Conservation (phyloP, 1,284 basidiomycete species). For the Heterobasidion parviporum region DNA sequence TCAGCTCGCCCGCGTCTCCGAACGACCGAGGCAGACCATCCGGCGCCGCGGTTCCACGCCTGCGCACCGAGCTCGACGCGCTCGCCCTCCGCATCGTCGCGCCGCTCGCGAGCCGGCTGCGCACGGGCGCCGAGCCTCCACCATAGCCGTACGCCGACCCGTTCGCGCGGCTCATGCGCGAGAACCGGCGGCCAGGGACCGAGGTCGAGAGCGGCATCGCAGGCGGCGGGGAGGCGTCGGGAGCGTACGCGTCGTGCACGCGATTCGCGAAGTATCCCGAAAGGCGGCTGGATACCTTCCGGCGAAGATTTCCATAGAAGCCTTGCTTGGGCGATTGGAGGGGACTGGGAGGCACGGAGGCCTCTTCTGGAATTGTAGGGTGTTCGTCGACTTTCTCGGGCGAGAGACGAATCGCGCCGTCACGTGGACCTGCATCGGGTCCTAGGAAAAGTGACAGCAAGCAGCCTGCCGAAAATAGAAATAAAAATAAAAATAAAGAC, state of each 20-base stretch:
- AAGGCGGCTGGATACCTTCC: slow-evolving; percentile 34
- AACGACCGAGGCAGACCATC: slow-evolving; percentile 28
- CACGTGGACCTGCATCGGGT: slow-evolving; percentile 82
- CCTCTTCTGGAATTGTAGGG: slow-evolving; percentile 54
- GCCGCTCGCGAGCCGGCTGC: slow-evolving; percentile 36
- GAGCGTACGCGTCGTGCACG: slow-evolving; percentile 29
- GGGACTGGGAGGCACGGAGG: slow-evolving; percentile 26
- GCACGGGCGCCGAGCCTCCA: slow-evolving; percentile 29
- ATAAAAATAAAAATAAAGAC: not conserved
- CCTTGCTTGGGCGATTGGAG: slow-evolving; percentile 6
- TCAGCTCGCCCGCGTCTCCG: slow-evolving; percentile 43
- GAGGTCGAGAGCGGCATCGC: slow-evolving; percentile 41
- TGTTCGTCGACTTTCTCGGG: slow-evolving; percentile 54
- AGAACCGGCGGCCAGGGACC: slow-evolving; percentile 36
- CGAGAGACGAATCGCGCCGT: slow-evolving; percentile 75
- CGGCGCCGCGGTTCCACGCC: slow-evolving; percentile 30
- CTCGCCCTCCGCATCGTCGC: slow-evolving; percentile 1
- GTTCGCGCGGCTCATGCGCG: slow-evolving; percentile 47
- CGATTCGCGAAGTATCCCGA: slow-evolving; percentile 50
- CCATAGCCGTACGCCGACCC: slow-evolving; percentile 78
- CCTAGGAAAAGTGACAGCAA: slow-evolving; percentile 85
- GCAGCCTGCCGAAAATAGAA: slow-evolving; percentile 44
- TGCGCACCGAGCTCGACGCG: not conserved
- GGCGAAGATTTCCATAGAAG: slow-evolving; percentile 18
- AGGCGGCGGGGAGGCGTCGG: slow-evolving; percentile 19